Conservation (phyloP, 257 asterid species). For the Fraxinus anomala region DNA sequence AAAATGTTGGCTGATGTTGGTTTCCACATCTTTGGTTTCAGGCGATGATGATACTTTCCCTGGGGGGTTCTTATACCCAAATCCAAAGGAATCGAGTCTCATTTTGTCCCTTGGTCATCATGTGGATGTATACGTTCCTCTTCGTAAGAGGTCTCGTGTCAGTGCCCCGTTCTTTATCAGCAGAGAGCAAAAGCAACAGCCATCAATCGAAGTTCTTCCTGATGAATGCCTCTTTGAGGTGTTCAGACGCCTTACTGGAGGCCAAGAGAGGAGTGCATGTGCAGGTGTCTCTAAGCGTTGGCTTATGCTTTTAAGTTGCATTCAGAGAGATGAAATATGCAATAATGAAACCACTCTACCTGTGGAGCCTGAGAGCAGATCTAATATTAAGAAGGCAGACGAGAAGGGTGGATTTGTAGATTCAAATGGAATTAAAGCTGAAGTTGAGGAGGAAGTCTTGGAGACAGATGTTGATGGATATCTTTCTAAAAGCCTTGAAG, state of each 20-base stretch:
- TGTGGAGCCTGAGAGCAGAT: conserved; percentile 38
- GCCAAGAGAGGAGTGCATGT: conserved; percentile 69
- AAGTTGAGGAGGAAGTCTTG: conserved; percentile 33
- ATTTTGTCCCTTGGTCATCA: conserved; percentile 52
- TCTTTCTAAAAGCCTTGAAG: conserved; percentile 83
- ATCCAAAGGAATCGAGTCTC: conserved; percentile 54
- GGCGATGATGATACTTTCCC: conserved; percentile 54
- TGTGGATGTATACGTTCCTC: conserved; percentile 69
- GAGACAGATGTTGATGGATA: conserved; percentile 48
- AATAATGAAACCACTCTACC: conserved; percentile 6
- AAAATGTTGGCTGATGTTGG: neutral
- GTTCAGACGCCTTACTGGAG: conserved; percentile 71
- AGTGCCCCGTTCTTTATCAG: conserved; percentile 62
- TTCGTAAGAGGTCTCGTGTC: conserved; percentile 80
- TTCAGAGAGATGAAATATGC: conserved; percentile 61
- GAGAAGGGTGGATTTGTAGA: conserved; percentile 40
- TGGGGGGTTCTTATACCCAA: conserved; percentile 55
- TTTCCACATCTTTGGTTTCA: conserved; percentile 33
- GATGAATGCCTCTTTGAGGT: conserved; percentile 96
- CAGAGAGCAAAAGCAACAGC: conserved; percentile 41
- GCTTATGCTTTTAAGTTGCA: conserved; percentile 87
- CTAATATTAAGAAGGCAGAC: conserved; percentile 27
- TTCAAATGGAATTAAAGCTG: conserved; percentile 25
- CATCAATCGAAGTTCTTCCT: conserved; percentile 87
- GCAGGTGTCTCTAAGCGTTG: conserved; percentile 91